Evolutionary conservation across 2,329 filamentous ascomycete species (phyloP), one percentile per base, ranked within the genome.

Genomic region (Verticillium nonalfalfae): DNA sequence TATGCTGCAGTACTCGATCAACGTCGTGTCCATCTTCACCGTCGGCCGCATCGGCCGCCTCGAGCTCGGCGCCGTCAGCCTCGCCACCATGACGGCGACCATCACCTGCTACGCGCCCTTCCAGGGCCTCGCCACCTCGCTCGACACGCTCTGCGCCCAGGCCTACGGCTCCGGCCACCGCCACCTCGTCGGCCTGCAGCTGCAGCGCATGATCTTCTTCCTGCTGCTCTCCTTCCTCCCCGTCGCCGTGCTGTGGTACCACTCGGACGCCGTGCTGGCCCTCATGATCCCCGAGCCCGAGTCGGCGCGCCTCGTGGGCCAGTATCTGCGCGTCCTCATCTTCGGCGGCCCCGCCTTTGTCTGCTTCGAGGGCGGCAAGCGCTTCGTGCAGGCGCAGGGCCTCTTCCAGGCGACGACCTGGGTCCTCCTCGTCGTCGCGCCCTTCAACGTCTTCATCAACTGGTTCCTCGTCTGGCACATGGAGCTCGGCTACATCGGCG

Each of bases 111-210:
- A 90, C 68, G 89, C 89, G 0, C 86, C 91, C 15, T 90, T 91
- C 70, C 90, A 93, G 70, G 90, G 93, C n/a, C 81, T 98, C 14
- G 89, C 93, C 1, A 98, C 94, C 4, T 91, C 89, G 65, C 80
- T 98, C 40, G 94, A 98, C 75, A 98, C 94, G 0, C 85, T 98
- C 2, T 97, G 94, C 73, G 86, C 94, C 0, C 94, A 98, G 74
- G 94, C 95, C 0, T 98, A 96, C 71, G 94, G 95, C 2, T 96
- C 91, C 0, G 94, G 94, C 0, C 90, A 90, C 72, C 96, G 90
- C 71, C 90, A 93, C 67, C 84, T 98, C 5, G 94, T 98, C 11
- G 60, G 91, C 1, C 74, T 95, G 60, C 91, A 95, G 69, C 82
- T 91, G 65, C 90, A 95, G 75, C 83, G 90, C 61, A 94, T 94